Evolutionary conservation across 371 early-diverging fungal species (phyloP), one percentile per base, ranked within the genome.

Genomic region (Umbelopsis sp.): DNA sequence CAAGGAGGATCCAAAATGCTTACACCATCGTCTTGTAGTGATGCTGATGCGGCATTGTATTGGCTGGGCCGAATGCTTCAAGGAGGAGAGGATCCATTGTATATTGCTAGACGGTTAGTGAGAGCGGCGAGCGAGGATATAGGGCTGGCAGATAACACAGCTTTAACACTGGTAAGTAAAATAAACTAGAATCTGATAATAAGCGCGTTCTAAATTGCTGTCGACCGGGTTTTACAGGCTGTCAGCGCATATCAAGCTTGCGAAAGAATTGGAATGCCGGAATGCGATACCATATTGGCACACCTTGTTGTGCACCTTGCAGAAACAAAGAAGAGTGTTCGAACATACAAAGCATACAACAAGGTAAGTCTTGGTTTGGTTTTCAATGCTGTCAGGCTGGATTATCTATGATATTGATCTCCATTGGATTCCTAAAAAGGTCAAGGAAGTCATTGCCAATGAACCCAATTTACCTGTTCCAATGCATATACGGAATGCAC

Each of bases 1-100:
- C 4, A 18, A 65, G 20, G 0, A 45, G 11, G 50, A 41, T 10
- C 7, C 10, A 41, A 41, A 12, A 41, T 41, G 41, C 12, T 41
- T 7, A 41, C 41, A 41, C 41, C 12, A 1, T 41, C 1, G 41
- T 12, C 12, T 7, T 41, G 41, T 63, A 86, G 92, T 72, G 92
- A 92, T 72, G 87, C 80, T 11, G 81, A 91, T 77, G 93, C 92
- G 0, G 87, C 92, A 0, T 72, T 96, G 4, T 96, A 96, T 75
- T 96, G 95, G 95, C 77, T 96, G 0, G 94, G 92, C 0, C 84
- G 96, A 9, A 96, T 96, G 96, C 78, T 96, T 10, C 89, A 85
- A 64, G 91, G 89, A 38, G 96, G 96, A 46, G 96, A 96, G 75
- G 96, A 96, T 72, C 96, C 96, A 20, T 72, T 96, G 37, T 96